phyloP scores from a whole-genome alignment of 495 filamentous ascomycete species.

The Parathielavia hyrcaniae region DNA sequence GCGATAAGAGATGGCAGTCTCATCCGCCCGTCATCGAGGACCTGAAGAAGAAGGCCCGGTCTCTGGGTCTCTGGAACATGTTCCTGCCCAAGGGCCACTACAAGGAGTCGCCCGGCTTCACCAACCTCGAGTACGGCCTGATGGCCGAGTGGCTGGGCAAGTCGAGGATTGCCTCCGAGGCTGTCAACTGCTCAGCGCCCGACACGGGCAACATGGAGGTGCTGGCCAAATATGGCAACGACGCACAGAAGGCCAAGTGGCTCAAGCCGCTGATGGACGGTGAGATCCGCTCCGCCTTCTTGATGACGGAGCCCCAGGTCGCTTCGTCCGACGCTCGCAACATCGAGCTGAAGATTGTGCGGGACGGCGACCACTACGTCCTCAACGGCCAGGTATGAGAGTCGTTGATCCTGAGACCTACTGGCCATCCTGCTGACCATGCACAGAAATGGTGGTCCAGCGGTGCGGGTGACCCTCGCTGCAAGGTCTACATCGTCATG shows the following conservation, averaged over 20 bases:
- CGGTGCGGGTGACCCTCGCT: constrained; percentile 84
- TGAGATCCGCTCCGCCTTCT: constrained; percentile 79
- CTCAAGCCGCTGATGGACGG: constrained; percentile 77
- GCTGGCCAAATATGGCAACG: constrained; percentile 85
- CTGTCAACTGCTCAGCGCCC: constrained; percentile 84
- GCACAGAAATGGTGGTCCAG: constrained; percentile 91
- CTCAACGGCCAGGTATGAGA: constrained; percentile 70
- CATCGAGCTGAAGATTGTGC: constrained; percentile 73
- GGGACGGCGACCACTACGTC: constrained; percentile 74
- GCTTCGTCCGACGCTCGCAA: constrained; percentile 86
- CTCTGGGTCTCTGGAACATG: constrained; percentile 96
- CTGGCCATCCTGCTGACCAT: constrained; percentile 6
- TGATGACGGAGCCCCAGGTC: constrained; percentile 87
- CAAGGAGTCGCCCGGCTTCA: constrained; percentile 84
- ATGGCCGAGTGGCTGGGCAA: constrained; percentile 88
- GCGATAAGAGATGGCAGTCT: constrained; percentile 64
- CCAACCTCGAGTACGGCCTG: constrained; percentile 85
- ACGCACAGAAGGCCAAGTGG: constrained; percentile 84
- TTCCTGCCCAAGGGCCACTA: constrained; percentile 94
- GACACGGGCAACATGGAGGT: constrained; percentile 98
- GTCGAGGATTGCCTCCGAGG: constrained; percentile 73
- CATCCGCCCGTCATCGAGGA: constrained; percentile 80
- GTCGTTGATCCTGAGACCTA: not conserved
- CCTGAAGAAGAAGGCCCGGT: constrained; percentile 75
- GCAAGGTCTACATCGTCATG: constrained; percentile 87